These are phyloP conservation scores for Eucommia ulmoides DNA, from an alignment of 257 asterid species.

Conservation along the genomic window DNA sequence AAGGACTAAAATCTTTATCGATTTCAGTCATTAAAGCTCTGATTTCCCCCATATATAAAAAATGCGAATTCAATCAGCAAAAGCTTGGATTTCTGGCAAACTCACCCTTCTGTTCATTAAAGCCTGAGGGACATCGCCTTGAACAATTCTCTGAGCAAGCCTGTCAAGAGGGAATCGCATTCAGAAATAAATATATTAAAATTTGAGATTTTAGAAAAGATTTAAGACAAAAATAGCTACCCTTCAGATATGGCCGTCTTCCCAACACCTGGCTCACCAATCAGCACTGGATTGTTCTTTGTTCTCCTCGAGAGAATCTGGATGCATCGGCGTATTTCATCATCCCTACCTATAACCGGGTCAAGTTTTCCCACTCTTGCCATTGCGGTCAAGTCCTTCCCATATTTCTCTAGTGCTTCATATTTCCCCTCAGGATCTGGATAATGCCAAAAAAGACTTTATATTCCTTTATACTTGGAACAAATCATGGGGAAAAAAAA, in stretches of 20 bases:
- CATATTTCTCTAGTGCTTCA: conserved; percentile 84
- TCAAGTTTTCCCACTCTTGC: conserved; percentile 95
- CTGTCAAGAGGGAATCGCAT: conserved; percentile 32
- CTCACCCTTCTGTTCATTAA: conserved; percentile 84
- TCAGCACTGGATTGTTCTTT: conserved; percentile 86
- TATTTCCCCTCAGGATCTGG: conserved; percentile 97
- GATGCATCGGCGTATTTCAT: conserved; percentile 94
- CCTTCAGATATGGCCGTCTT: conserved; percentile 99
- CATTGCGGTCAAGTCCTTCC: conserved; percentile 95
- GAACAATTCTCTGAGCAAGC: conserved; percentile 45
- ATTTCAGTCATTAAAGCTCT: too few relatives aligned
- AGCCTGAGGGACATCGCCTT: conserved; percentile 98
- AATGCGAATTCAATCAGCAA: too few relatives aligned
- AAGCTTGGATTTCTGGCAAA: too few relatives aligned
- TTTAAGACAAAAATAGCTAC: conserved; percentile 15
- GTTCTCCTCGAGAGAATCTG: conserved; percentile 96
- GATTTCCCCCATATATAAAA: too few relatives aligned
- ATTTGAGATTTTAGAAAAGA: neutral
- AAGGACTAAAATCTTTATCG: too few relatives aligned
- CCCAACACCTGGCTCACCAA: conserved; percentile 98
- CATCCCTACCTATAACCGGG: conserved; percentile 97
- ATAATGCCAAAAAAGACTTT: too few relatives aligned
- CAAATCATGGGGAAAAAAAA: too few relatives aligned
- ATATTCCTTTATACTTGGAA: too few relatives aligned
- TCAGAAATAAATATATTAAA: neutral